A percentile compares a stretch with the other conserved stretches of the same genome.
Conservation (phyloP, 2,329 filamentous ascomycete species). For the Monosporascus sp. region DNA sequence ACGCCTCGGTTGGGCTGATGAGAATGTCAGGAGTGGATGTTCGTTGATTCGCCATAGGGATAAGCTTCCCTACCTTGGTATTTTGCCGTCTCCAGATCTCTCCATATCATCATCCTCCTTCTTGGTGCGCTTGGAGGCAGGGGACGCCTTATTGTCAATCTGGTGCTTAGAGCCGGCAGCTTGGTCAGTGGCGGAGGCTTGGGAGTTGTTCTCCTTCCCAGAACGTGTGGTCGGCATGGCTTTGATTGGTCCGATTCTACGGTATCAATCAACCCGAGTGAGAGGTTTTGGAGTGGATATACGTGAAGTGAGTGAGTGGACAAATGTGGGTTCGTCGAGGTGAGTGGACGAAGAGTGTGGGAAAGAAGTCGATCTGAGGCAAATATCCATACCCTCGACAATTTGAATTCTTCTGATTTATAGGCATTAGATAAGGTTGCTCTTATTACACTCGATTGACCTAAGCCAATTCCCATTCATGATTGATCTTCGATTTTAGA, state of each 20-base stretch:
- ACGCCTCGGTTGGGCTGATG: constrained; percentile 16
- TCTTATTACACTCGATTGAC: no score
- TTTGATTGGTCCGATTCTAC: neutral
- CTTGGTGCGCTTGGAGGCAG: constrained; percentile 34
- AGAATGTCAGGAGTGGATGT: constrained; percentile 6
- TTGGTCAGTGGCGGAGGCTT: constrained; percentile 1
- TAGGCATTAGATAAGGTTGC: no score
- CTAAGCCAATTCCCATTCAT: no score
- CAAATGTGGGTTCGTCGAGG: no score
- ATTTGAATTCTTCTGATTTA: no score
- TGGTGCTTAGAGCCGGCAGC: constrained; percentile 30
- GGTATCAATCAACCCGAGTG: no score
- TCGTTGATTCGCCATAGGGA: neutral
- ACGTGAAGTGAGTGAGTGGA: no score
- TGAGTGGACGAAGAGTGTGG: no score
- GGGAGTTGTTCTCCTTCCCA: neutral
- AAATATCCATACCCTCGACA: no score
- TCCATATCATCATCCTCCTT: constrained; percentile 34
- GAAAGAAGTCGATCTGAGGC: no score
- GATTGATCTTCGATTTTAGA: no score
- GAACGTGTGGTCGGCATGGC: neutral
- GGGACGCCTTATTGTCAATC: constrained; percentile 24
- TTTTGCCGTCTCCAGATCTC: constrained; percentile 46
- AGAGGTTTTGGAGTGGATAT: no score
- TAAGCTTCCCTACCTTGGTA: constrained; percentile 24